Conservation (phyloP, 768 basidiomycete species). For the Neoboletus subvelutipes region DNA sequence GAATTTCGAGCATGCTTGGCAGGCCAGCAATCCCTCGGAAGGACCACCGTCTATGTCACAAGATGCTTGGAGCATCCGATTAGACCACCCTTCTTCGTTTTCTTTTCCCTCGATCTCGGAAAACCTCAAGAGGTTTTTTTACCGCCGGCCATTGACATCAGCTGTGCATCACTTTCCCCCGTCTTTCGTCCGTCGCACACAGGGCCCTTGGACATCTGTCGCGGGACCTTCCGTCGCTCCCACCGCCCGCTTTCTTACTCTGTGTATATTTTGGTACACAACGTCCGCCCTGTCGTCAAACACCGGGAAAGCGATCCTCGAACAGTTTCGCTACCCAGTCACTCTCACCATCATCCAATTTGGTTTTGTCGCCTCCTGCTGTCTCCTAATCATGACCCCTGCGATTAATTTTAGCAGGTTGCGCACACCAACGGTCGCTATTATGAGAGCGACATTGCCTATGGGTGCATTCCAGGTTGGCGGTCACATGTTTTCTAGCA, state of each 20-base stretch:
- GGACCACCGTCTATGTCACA: conserved; percentile 9
- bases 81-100: conserved; percentile 5
- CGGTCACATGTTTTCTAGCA: conserved; percentile 96
- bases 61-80: conserved; percentile 4
- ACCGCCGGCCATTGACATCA: conserved; percentile 14
- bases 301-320: conserved; percentile 94
- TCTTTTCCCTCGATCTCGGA: conserved; percentile 12
- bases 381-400: conserved; percentile 81
- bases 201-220: conserved; percentile 15
- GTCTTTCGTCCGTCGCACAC: conserved; percentile 28
- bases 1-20: conserved; percentile 23
- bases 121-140: conserved; percentile 18
- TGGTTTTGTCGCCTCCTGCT: conserved; percentile 88
- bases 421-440: conserved; percentile 67
- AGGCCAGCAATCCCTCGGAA: conserved; percentile 20
- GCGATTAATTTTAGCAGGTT: conserved; percentile 63
- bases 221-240: conserved; percentile 23
- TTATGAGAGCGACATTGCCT: conserved; percentile 78
- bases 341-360: conserved; percentile 98
- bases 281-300: conserved; percentile 93
- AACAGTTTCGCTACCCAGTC: conserved; percentile 89
- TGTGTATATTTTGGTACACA: conserved; percentile 92
- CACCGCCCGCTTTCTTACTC: conserved; percentile 61
- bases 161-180: conserved; percentile 20
- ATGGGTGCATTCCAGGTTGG: conserved; percentile 99